Conservation (phyloP, 2,329 filamentous ascomycete species). For the Colletotrichum chrysophilum region DNA sequence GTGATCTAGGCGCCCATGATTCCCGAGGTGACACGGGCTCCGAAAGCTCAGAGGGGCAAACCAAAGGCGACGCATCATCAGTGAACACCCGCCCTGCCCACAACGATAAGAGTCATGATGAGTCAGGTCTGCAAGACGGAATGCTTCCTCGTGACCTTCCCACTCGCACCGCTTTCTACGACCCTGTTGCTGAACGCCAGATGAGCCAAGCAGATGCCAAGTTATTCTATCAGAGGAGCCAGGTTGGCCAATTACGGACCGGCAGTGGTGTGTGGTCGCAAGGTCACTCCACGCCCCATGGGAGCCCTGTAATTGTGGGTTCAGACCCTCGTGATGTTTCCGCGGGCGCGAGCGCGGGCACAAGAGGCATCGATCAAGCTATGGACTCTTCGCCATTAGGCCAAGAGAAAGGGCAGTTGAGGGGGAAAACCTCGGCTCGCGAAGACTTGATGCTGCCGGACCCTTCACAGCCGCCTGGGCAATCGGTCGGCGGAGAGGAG, state of each 20-base stretch:
- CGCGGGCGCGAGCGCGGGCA: conserved; percentile 29
- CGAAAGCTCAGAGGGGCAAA: background rate
- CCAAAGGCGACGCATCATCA: background rate
- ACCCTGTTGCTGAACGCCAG: conserved; percentile 91
- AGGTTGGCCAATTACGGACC: conserved; percentile 59
- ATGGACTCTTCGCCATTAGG: conserved; percentile 25
- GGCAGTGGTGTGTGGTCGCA: conserved; percentile 40
- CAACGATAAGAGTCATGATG: background rate
- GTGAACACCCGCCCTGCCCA: background rate
- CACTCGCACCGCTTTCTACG: conserved; percentile 85
- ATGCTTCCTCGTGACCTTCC: conserved; percentile 67
- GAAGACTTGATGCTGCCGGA: conserved; percentile 6
- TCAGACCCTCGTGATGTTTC: conserved; percentile 24
- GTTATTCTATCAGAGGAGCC: conserved; percentile 91
- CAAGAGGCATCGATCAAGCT: conserved; percentile 31
- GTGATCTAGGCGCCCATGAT: background rate
- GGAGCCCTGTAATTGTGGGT: conserved; percentile 48
- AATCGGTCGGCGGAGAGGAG: background rate
- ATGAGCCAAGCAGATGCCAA: conserved; percentile 95
- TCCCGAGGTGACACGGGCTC: conserved; percentile 19
- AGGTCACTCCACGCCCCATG: conserved; percentile 46
- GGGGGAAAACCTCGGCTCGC: background rate
- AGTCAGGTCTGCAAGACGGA: conserved; percentile 48
- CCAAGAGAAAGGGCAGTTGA: background rate
- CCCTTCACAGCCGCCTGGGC: background rate